Conservation (phyloP, 179 eudicot species). For the Beta lomatogona region DNA sequence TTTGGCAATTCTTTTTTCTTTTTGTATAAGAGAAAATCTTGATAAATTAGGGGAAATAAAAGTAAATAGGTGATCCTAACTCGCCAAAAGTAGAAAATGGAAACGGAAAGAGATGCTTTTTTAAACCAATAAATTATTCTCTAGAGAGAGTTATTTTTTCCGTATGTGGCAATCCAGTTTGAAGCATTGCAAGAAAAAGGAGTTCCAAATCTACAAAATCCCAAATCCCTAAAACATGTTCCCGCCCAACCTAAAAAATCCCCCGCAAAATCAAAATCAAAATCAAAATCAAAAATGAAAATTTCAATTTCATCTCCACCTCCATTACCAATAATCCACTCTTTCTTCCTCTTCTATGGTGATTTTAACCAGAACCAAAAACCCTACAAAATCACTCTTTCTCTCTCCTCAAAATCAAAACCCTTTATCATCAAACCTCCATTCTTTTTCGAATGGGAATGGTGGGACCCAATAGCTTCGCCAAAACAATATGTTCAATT, state of each 20-base stretch:
- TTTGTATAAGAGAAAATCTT: too few relatives aligned
- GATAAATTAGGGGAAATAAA: too few relatives aligned
- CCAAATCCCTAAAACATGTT: constrained; percentile 13
- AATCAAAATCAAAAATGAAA: constrained; percentile 6
- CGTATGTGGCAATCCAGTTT: too few relatives aligned
- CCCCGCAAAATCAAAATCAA: constrained; percentile 15
- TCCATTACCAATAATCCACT: constrained; percentile 10
- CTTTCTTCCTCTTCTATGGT: constrained; percentile 22
- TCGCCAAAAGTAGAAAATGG: too few relatives aligned
- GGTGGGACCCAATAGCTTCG: constrained; percentile 34
- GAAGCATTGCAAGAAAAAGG: too few relatives aligned
- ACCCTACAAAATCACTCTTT: too few relatives aligned
- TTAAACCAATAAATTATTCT: too few relatives aligned
- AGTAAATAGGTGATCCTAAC: too few relatives aligned
- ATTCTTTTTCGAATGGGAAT: constrained; percentile 12
- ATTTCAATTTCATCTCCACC: constrained; percentile 9
- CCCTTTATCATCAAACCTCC: background rate
- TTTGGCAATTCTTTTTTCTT: too few relatives aligned
- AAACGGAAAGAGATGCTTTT: too few relatives aligned
- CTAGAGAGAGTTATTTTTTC: too few relatives aligned
- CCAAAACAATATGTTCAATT: constrained; percentile 83
- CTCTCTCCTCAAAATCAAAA: background rate
- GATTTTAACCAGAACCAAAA: background rate
- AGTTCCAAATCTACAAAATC: background rate
- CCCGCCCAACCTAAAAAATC: constrained; percentile 22